These are phyloP conservation scores for Hymenoscyphus linearis DNA, from an alignment of 2,329 filamentous ascomycete genomes.

Conservation along the genomic window DNA sequence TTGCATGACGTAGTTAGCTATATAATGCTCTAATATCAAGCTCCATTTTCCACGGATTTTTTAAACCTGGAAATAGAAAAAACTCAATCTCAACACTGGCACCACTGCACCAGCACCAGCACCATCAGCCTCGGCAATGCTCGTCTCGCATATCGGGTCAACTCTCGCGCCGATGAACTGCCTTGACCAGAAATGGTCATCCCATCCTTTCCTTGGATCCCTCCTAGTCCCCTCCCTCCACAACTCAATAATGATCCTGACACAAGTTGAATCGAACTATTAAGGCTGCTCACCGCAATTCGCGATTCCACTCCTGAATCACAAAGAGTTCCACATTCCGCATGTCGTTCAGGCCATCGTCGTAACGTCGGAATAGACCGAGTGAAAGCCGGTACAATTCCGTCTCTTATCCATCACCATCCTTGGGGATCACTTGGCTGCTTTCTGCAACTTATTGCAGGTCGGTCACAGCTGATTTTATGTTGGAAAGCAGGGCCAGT, in stretches of 20 bases:
- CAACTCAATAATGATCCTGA: not conserved
- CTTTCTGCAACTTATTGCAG: not conserved
- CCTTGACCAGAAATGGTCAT: not conserved
- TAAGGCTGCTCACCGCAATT: not conserved
- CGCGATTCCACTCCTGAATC: not conserved
- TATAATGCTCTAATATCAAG: too few relatives aligned
- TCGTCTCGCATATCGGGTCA: not conserved
- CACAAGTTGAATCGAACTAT: not conserved
- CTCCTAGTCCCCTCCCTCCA: not conserved
- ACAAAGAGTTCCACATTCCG: not conserved
- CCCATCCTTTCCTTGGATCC: not conserved
- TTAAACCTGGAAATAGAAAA: too few relatives aligned
- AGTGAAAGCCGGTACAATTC: not conserved
- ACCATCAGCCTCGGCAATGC: not conserved
- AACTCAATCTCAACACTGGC: not conserved
- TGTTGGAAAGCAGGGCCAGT: not conserved
- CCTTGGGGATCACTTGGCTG: not conserved
- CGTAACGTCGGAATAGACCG: not conserved
- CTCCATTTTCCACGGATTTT: too few relatives aligned
- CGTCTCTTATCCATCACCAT: not conserved
- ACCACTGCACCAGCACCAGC: not conserved
- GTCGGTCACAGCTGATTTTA: not conserved
- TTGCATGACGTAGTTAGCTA: too few relatives aligned
- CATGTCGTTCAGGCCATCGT: not conserved
- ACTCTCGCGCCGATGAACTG: not conserved